Evolutionary conservation across 352 stramenopile genomes (phyloP).

Genomic region (Thraustochytrium sp.): DNA sequence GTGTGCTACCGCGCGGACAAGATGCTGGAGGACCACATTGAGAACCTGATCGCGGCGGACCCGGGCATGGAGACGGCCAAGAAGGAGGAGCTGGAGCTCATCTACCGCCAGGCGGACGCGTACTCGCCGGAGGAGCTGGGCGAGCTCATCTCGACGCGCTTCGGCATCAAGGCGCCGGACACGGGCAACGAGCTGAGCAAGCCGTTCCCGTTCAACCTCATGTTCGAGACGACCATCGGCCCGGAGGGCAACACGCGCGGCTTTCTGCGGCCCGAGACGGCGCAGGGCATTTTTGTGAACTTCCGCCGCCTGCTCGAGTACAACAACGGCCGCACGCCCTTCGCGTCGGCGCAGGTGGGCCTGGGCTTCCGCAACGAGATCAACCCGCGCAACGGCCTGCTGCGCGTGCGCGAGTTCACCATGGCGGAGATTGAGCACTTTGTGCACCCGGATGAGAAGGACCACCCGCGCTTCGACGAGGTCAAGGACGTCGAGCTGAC

Average conservation of each 20-base stretch:
- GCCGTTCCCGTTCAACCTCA: slow-evolving; percentile 98
- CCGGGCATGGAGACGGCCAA: slow-evolving; percentile 55
- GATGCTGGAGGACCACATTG: slow-evolving; percentile 96
- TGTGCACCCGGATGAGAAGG: slow-evolving; percentile 96
- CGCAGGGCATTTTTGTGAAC: slow-evolving; percentile 98
- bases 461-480: slow-evolving; percentile 88
- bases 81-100: slow-evolving; percentile 72
- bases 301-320: slow-evolving; percentile 95
- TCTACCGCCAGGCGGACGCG: slow-evolving; percentile 92
- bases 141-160: slow-evolving; percentile 81
- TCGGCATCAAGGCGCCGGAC: slow-evolving; percentile 76
- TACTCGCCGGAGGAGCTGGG: slow-evolving; percentile 93
- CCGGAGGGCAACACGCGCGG: slow-evolving; percentile 90
- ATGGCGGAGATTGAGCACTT: slow-evolving; percentile 99
- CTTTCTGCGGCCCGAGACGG: slow-evolving; percentile 97
- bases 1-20: slow-evolving; percentile 99
- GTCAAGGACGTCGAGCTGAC: slow-evolving; percentile 78
- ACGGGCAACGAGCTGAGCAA: slow-evolving; percentile 82
- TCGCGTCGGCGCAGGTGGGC: slow-evolving; percentile 80
- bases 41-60: slow-evolving; percentile 88
- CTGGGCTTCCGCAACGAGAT: slow-evolving; percentile 92
- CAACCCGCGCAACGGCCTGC: slow-evolving; percentile 85
- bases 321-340: slow-evolving; percentile 88
- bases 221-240: slow-evolving; percentile 98
- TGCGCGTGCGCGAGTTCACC: slow-evolving; percentile 98